These are phyloP conservation scores for Schizonepeta tenuifolia DNA, from an alignment of 257 asterid species.

Conservation along the genomic window DNA sequence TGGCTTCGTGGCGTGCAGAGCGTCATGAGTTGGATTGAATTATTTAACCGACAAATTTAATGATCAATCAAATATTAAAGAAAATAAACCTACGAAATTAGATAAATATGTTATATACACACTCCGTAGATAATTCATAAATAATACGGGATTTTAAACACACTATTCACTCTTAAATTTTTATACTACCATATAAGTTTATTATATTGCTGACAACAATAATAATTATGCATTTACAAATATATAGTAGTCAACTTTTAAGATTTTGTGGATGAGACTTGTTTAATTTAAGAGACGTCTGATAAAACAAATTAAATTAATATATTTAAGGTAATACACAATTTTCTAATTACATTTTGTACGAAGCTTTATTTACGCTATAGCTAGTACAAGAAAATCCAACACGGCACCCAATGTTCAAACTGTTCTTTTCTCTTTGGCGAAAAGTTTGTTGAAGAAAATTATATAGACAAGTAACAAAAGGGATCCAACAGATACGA, in stretches of 20 bases:
- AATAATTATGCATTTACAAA: too few species aligned
- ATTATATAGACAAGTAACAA: background rate
- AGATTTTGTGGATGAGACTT: background rate
- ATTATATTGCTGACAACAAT: background rate
- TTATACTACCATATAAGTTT: too few species aligned
- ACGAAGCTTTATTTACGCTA: background rate
- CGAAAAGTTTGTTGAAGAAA: background rate
- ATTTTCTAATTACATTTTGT: background rate
- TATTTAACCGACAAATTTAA: too few species aligned
- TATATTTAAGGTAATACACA: background rate
- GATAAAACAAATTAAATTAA: background rate
- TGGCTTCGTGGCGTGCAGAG: too few species aligned
- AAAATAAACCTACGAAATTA: too few species aligned
- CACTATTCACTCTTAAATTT: too few species aligned
- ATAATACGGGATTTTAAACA: too few species aligned
- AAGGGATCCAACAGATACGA: background rate
- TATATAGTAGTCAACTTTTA: background rate
- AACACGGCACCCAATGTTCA: background rate
- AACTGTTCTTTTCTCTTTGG: background rate
- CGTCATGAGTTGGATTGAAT: too few species aligned
- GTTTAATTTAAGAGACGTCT: background rate
- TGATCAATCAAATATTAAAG: too few species aligned
- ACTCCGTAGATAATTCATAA: too few species aligned
- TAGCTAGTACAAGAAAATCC: background rate
- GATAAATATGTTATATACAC: too few species aligned